These are phyloP conservation scores for Liriodendron chinense DNA, from an alignment of 164 flowering plant species.

Conservation along the genomic window DNA sequence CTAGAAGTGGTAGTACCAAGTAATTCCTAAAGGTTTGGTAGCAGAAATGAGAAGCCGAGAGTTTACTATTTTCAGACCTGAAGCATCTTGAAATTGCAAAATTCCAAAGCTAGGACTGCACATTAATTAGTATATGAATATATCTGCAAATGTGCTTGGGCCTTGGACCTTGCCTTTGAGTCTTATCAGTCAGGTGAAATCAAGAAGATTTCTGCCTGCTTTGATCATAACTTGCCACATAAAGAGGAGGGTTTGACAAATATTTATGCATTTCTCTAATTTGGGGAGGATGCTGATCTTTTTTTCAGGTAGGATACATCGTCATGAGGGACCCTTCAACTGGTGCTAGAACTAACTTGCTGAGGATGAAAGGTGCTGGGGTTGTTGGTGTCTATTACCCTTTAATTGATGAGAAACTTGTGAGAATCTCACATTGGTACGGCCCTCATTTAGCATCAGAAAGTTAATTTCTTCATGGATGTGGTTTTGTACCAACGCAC, in stretches of 20 bases:
- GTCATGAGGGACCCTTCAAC: conserved; percentile 79
- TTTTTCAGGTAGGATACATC: conserved; percentile 83
- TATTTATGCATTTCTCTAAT: background rate
- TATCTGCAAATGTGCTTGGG: too few relatives aligned
- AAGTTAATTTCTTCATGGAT: background rate
- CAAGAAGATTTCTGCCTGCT: background rate
- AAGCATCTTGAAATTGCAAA: too few relatives aligned
- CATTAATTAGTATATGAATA: too few relatives aligned
- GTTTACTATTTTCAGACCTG: too few relatives aligned
- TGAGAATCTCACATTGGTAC: conserved; percentile 66
- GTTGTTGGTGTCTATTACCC: conserved; percentile 86
- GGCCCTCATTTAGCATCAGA: background rate
- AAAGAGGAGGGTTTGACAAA: background rate
- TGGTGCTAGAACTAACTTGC: conserved; percentile 49
- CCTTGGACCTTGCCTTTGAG: too few relatives aligned
- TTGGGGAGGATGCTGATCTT: background rate
- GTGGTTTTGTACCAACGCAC: background rate
- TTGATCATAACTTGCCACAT: background rate
- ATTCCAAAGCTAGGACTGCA: too few relatives aligned
- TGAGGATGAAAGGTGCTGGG: conserved; percentile 70
- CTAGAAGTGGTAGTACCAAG: background rate
- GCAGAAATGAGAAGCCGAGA: too few relatives aligned
- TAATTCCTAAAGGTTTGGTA: too few relatives aligned
- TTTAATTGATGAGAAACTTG: conserved; percentile 64
- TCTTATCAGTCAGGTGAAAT: background rate